Evolutionary conservation across 2,329 filamentous ascomycete species (phyloP), one percentile per base, ranked within the genome.

Genomic region (Trichoderma atrobrunneum): DNA sequence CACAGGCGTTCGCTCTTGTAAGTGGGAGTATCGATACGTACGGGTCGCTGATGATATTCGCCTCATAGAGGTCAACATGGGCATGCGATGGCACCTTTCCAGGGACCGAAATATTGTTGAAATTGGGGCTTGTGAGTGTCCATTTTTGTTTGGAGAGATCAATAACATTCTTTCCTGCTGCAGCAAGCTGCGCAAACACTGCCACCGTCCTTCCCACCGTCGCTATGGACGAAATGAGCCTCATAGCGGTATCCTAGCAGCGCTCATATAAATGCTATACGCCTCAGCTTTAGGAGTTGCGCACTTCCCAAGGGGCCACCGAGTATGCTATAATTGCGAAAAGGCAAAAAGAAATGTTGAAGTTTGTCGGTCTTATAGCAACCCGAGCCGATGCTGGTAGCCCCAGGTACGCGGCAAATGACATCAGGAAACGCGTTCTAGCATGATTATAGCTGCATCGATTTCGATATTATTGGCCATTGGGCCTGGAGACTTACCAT

Each of bases 51-150:
- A 67, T 67, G 5, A 67, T 67, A 7, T 67, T 28, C 26, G 64
- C 64, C n/a, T 21, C 64, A 32, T 67, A 67, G 16, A 67, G 64
- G 51, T 67, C 64, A 21, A 67, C 48, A 18, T 67, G 64, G 21
- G 32, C 64, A 8, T 67, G 64, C 8, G 64, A 67, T 14, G 64
- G 64, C n/a, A 67, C 64, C 11, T 67, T 67, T 57, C 64, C 64
- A 8, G 64, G 30, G 57, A 67, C 30, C 5, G 51, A 56, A 39
- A 67, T 67, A 36, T 67, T 67, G 6, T 56, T 21, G 30, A 39
- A 57, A 39, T 57, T 39, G 6, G 64, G 64, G 7, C 64, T 67
- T 56, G 48, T 67, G 34, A 67, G 64, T 8, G 64, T 67, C 64
- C 64, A 67, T 3, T 57, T n/a, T 32, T 67, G 64, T 28, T 21